These are phyloP conservation scores for Graphilbum sp. DNA, from an alignment of 2,329 filamentous ascomycete genomes.

Conservation along the genomic window DNA sequence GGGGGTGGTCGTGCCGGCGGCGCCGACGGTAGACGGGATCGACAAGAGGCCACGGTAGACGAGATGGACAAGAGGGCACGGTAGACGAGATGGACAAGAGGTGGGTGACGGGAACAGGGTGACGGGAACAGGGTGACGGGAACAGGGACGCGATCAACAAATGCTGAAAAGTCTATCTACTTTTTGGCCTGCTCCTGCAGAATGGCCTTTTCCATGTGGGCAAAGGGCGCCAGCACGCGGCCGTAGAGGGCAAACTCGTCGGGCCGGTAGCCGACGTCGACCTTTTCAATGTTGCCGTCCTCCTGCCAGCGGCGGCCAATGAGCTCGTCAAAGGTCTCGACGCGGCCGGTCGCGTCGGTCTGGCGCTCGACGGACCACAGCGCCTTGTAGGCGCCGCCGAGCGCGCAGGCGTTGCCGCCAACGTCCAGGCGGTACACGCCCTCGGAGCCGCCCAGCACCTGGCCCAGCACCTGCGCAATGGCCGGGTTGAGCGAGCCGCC, in stretches of 20 bases:
- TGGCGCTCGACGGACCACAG: constrained; percentile 71
- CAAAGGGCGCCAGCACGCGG: constrained; percentile 58
- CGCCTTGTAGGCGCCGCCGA: constrained; percentile 91
- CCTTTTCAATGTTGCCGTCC: constrained; percentile 63
- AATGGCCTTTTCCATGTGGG: constrained; percentile 54
- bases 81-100: too few species aligned
- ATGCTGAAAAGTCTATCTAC: not conserved
- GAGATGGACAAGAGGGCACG: too few species aligned
- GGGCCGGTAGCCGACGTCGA: constrained; percentile 64
- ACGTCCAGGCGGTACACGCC: constrained; percentile 90
- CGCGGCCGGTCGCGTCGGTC: constrained; percentile 18
- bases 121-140: too few species aligned
- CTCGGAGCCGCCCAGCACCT: constrained; percentile 76
- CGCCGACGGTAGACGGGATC: constrained; percentile 30
- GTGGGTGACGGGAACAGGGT: too few species aligned
- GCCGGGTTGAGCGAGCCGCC: constrained; percentile 81
- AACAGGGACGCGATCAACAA: too few species aligned
- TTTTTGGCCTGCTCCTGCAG: constrained; percentile 22
- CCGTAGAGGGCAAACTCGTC: constrained; percentile 67
- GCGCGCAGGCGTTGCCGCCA: constrained; percentile 83
- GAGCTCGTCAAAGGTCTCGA: constrained; percentile 75
- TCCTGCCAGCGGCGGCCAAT: constrained; percentile 77
- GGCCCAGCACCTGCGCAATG: constrained; percentile 69
- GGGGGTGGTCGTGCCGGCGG: constrained; percentile 29
- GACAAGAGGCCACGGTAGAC: too few species aligned